phyloP scores from a whole-genome alignment of 257 asterid genomes.

The Scutellaria barbata region DNA sequence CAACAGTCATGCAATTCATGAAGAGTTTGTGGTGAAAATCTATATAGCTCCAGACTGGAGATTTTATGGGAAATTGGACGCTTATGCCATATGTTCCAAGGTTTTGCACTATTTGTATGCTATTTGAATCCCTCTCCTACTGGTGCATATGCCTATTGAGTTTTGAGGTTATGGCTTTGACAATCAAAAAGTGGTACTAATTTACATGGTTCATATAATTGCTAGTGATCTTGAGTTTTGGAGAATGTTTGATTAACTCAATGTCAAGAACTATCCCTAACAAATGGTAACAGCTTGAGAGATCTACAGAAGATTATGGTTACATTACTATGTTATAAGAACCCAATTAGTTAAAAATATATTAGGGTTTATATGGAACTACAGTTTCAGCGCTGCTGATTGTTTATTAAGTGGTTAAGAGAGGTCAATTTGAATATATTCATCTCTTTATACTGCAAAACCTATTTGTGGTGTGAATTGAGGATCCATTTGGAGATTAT shows the following conservation, averaged over 20 bases:
- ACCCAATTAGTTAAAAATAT: too few relatives aligned
- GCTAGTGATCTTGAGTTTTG: neutral
- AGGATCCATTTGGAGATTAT: conserved; percentile 6
- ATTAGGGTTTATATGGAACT: too few relatives aligned
- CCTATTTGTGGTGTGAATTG: neutral
- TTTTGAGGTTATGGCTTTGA: neutral
- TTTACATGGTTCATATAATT: conserved; percentile 2
- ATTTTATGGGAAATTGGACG: too few relatives aligned
- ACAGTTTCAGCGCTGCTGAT: neutral
- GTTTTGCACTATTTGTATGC: too few relatives aligned
- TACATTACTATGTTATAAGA: too few relatives aligned
- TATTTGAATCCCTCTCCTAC: too few relatives aligned
- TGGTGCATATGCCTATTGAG: too few relatives aligned
- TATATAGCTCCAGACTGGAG: neutral
- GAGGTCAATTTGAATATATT: neutral
- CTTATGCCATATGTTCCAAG: too few relatives aligned
- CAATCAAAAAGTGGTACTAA: neutral
- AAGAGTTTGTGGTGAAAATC: neutral
- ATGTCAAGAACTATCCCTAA: neutral
- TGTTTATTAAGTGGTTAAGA: conserved; percentile 22
- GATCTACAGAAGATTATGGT: neutral
- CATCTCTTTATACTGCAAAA: conserved; percentile 1
- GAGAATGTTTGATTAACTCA: conserved; percentile 5
- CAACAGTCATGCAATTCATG: neutral
- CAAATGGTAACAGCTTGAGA: neutral